Base-by-base conservation (phyloP, 2,329 filamentous ascomycete species). In the Alternaria panax region DNA sequence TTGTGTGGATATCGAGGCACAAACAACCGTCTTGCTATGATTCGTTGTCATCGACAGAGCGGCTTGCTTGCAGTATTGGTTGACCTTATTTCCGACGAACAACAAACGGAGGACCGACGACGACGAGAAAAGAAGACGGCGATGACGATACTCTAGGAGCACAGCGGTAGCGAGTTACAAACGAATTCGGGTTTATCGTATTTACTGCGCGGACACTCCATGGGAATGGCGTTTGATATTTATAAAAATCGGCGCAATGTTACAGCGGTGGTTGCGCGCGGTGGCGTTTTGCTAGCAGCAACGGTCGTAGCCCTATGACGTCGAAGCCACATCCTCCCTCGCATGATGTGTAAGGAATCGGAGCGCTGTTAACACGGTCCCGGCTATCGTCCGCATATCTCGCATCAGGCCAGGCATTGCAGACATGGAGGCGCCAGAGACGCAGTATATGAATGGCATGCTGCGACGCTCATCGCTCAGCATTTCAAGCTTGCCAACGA, bases 211-310 rank as follows among this genome's bases (percentile, higher is more conserved):
- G 5, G 30, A 16, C 16, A 34, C 30, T 34, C 5, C 30, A 1
- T 14, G 5, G 30, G 24, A 25, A 46, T 20, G 3, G 43, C 18
- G 7, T 4, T 46, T 14, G 7, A 22, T 46, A 30, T 22, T 42
- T 28, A 24, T 32, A 25, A 28, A 28, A 25, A 18, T 52, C 50
- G 50, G 50, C 16, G 38, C 34, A 52, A 52, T 41, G 20, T 52
- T 30, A 16, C 11, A 12, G 5, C 50, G 50, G 25, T 2, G 36
- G 12, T 28, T 32, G 36, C 25, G 16, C 3, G 14, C 7, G 2
- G 43, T 46, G 43, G 43, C 43, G 43, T 11, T 46, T 30, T 25
- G 43, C 43, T 28, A 22, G n/a, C 43, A 47, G 43, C 43, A 47
- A 47, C 43, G 43, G 43, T 27, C 43, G 27, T 47, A 32, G 43